phyloP scores from a whole-genome alignment of 352 stramenopile genomes.

The Phytophthora meadii region DNA sequence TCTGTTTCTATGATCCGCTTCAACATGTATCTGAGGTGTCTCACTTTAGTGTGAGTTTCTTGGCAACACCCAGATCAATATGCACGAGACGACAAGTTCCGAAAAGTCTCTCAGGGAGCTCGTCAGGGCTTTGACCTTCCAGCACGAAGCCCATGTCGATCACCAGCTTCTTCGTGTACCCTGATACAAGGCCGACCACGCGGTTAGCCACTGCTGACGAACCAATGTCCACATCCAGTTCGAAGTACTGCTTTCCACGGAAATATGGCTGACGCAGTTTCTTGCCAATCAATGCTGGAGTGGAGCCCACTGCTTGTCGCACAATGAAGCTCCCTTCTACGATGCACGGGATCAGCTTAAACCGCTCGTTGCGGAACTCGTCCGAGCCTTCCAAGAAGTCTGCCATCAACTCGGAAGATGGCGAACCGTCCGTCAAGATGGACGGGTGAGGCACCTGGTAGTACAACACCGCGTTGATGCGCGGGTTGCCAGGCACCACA shows the following conservation, averaged over 20 bases:
- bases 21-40: conserved; percentile 8
- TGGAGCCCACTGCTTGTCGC: conserved; percentile 77
- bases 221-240: conserved; percentile 77
- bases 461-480: conserved; percentile 74
- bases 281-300: conserved; percentile 76
- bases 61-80: conserved; percentile 62
- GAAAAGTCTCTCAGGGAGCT: conserved; percentile 78
- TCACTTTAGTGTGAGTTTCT: conserved; percentile 32
- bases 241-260: conserved; percentile 74
- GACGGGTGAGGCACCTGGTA: conserved; percentile 68
- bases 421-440: conserved; percentile 60
- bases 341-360: conserved; percentile 86
- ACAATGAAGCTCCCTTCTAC: conserved; percentile 85
- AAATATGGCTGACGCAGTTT: conserved; percentile 77
- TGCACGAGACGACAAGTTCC: conserved; percentile 66
- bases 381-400: conserved; percentile 80
- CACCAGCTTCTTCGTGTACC: conserved; percentile 84
- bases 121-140: conserved; percentile 66
- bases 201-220: conserved; percentile 80
- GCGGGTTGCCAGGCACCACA: conserved; percentile 66
- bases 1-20: conserved; percentile 30
- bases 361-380: conserved; percentile 82
- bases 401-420: conserved; percentile 73
- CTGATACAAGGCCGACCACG: conserved; percentile 70
- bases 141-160: conserved; percentile 86